Conservation (phyloP, 1,139 yeast species). For the Taphrina communis region DNA sequence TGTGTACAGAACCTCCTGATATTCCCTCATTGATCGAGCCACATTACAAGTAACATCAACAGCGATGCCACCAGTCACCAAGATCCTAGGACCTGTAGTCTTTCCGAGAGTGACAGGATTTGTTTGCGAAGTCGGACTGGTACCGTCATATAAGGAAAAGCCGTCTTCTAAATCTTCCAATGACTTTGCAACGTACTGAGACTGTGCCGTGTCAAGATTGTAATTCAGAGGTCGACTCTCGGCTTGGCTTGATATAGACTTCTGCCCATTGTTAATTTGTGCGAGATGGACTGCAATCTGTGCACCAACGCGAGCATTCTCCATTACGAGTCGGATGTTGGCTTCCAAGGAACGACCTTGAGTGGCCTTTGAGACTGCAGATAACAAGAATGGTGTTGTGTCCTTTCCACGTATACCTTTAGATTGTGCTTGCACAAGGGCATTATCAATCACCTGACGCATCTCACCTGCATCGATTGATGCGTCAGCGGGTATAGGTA, state of each 20-base stretch:
- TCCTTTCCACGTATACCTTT: conserved; percentile 70
- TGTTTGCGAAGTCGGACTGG: not conserved
- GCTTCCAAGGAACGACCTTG: conserved; percentile 72
- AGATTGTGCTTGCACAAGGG: conserved; percentile 63
- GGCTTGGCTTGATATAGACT: not conserved
- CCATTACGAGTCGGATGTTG: conserved; percentile 75
- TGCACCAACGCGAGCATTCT: conserved; percentile 74
- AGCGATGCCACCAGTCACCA: conserved; percentile 78
- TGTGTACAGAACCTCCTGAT: conserved; percentile 55
- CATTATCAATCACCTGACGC: conserved; percentile 62
- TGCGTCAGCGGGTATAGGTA: conserved; percentile 74
- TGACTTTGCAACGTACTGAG: conserved; percentile 9
- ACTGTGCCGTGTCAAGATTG: not conserved
- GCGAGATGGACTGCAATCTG: conserved; percentile 66
- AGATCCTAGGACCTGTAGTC: not conserved
- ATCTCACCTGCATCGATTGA: conserved; percentile 67
- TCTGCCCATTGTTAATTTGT: conserved; percentile 13
- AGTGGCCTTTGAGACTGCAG: conserved; percentile 68
- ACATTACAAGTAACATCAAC: conserved; percentile 68
- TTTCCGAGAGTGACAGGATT: not conserved
- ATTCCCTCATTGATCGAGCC: not conserved
- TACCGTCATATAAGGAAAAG: not conserved
- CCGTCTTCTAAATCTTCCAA: conserved; percentile 21
- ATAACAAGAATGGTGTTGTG: conserved; percentile 76
- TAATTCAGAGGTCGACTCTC: too few relatives aligned